A percentile compares a stretch with the other conserved stretches of the same genome.
phyloP scores from a whole-genome alignment of 2,329 filamentous ascomycete species.

The Trichocomaceae sp. region DNA sequence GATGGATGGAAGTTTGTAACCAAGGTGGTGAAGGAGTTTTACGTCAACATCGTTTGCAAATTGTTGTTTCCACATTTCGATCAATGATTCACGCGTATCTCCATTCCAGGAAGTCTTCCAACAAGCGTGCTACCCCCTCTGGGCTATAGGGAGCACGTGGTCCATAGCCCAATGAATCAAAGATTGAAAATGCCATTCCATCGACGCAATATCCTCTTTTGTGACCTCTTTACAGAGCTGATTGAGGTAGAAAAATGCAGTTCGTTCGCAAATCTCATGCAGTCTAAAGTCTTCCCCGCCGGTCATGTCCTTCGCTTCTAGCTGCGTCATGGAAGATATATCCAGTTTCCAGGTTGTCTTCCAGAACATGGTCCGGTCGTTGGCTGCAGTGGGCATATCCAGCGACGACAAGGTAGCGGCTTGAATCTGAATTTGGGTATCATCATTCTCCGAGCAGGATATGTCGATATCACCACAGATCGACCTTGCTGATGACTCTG shows the following conservation, averaged over 20 bases:
- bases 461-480: background rate
- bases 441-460: background rate
- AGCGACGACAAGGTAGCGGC: background rate
- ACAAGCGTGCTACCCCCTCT: conserved; percentile 4
- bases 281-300: background rate
- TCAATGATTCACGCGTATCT: conserved; percentile 4
- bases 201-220: background rate
- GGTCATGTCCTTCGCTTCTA: background rate
- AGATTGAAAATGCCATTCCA: background rate
- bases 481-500: background rate
- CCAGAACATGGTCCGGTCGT: background rate
- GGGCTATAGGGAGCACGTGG: background rate
- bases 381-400: background rate
- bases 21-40: conserved; percentile 15
- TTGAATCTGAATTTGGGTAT: background rate
- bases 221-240: conserved; percentile 6
- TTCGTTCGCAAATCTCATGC: conserved; percentile 2
- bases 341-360: background rate
- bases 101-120: conserved; percentile 13
- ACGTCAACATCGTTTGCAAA: background rate
- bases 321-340: background rate
- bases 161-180: background rate
- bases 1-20: conserved; percentile 30
- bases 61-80: background rate
- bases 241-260: conserved; percentile 14